Evolutionary conservation across 306 rosid species (phyloP).

Genomic region (Macrotyloma uniflorum): DNA sequence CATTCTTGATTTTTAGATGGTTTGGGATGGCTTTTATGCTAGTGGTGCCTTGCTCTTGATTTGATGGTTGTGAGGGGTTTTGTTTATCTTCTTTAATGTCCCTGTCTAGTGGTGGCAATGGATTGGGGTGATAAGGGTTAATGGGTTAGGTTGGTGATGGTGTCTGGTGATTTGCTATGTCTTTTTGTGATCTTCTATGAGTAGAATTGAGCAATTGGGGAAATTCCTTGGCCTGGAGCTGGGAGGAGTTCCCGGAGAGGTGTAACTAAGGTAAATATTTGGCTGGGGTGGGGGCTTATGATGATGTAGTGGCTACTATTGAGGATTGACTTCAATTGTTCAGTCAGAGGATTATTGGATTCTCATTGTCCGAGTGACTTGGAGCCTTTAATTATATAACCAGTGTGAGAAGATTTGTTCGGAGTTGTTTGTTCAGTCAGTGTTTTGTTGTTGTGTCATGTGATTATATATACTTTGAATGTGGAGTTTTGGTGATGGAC

Average conservation of each 20-base stretch:
- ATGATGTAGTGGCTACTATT: neutral
- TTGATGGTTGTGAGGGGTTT: neutral
- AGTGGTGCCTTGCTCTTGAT: neutral
- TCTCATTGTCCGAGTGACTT: slow-evolving; percentile 1
- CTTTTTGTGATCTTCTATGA: neutral
- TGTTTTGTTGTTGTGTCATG: neutral
- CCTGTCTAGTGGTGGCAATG: neutral
- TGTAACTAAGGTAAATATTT: neutral
- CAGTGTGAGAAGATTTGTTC: neutral
- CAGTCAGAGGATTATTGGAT: neutral
- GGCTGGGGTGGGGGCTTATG: neutral
- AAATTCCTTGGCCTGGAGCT: neutral
- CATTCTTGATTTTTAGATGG: neutral
- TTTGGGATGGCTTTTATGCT: neutral
- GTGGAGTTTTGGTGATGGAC: neutral
- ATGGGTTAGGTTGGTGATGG: neutral
- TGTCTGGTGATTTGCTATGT: neutral
- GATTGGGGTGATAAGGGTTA: neutral
- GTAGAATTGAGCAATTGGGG: neutral
- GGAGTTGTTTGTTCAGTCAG: neutral
- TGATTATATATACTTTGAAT: neutral
- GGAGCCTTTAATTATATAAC: slow-evolving; percentile 4
- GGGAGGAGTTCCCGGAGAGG: neutral
- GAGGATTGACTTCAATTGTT: neutral
- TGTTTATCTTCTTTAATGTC: neutral